phyloP scores from a whole-genome alignment of 129 eudicot species.

The Tanacetum coccineum region DNA sequence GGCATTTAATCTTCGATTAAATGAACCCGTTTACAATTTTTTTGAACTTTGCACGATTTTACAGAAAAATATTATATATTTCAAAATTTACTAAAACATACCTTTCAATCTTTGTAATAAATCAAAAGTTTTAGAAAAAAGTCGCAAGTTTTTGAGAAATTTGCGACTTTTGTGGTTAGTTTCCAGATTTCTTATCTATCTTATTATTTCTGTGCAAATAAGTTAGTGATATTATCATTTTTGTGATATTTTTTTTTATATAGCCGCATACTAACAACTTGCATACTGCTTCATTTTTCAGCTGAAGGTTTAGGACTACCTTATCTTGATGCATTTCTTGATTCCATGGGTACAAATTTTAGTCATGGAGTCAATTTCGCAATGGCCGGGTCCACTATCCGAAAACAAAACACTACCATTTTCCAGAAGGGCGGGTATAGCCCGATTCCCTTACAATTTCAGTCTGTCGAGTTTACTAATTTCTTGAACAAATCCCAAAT shows the following conservation, averaged over 20 bases:
- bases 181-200: no score
- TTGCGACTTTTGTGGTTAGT: no score
- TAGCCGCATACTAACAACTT: no score
- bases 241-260: background rate
- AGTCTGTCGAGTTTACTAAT: slow-evolving; percentile 36
- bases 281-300: slow-evolving; percentile 25
- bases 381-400: slow-evolving; percentile 54
- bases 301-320: slow-evolving; percentile 60
- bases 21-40: no score
- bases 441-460: slow-evolving; percentile 49
- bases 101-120: no score
- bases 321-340: slow-evolving; percentile 57
- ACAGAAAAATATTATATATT: no score
- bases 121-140: no score
- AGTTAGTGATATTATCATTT: background rate
- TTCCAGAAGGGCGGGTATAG: slow-evolving; percentile 49
- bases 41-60: no score
- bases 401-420: slow-evolving; percentile 56
- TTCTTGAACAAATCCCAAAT: slow-evolving; percentile 38
- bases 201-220: no score
- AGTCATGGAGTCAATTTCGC: slow-evolving; percentile 82
- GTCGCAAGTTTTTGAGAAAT: no score
- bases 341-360: slow-evolving; percentile 62
- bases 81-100: no score
- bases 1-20: no score